Percentiles rank a stretch among this genome's conserved stretches.
Evolutionary conservation across 192 early-diverging fungal species (phyloP).

Genomic region (Rhizoclosmatium sp.): DNA sequence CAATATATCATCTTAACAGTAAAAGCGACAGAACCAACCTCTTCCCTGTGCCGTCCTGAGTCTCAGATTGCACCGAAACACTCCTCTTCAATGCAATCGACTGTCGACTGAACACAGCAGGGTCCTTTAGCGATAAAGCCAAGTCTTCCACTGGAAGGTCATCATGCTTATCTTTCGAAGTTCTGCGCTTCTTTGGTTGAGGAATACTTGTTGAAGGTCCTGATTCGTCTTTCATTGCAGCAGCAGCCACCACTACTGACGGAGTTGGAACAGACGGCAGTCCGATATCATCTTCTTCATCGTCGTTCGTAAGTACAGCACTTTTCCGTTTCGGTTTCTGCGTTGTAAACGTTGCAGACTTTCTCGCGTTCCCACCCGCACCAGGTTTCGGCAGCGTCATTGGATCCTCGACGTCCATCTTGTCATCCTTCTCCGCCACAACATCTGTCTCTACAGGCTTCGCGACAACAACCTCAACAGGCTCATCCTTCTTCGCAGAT

Average conservation of each 20-base stretch:
- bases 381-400: background rate
- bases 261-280: background rate
- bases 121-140: background rate
- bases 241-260: background rate
- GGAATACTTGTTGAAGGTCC: background rate
- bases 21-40: background rate
- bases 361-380: background rate
- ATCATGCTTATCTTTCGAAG: background rate
- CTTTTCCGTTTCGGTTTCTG: constrained; percentile 6
- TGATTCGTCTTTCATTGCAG: background rate
- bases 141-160: background rate
- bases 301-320: background rate
- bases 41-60: background rate
- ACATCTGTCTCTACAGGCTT: background rate
- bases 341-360: background rate
- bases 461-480: background rate
- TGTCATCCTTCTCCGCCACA: background rate
- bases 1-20: background rate
- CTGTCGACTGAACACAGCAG: background rate
- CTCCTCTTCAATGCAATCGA: constrained; percentile 6
- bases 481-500: background rate
- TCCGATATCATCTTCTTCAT: background rate
- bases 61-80: background rate
- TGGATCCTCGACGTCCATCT: background rate
- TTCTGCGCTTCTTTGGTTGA: background rate